Evolutionary conservation across 2,329 filamentous ascomycete genomes (phyloP).

Genomic region (Ceratocystis huliohia): DNA sequence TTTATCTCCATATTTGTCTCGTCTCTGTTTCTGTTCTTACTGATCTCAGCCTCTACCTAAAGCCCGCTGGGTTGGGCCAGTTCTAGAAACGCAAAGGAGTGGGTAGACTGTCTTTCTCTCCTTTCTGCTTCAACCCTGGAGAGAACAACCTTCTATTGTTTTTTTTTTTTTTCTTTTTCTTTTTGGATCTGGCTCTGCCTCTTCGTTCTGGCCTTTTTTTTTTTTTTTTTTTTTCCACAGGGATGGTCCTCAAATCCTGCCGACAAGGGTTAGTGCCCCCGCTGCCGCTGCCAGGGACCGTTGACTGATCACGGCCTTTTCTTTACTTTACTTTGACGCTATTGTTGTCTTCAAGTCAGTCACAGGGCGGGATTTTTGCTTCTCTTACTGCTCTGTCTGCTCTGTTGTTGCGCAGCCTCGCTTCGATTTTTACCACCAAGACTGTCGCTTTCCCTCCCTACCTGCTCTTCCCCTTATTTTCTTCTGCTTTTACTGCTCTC

Average conservation of each 20-base stretch:
- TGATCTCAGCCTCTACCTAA: no score
- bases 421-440: neutral
- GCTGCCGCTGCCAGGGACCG: slow-evolving; percentile 19
- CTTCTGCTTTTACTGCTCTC: neutral
- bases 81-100: no score
- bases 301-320: slow-evolving; percentile 12
- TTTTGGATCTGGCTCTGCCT: neutral
- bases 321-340: slow-evolving; percentile 2
- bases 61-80: no score
- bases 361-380: neutral
- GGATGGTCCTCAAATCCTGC: slow-evolving; percentile 7
- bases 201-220: slow-evolving; percentile 1
- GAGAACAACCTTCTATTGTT: no score
- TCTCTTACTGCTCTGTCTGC: neutral
- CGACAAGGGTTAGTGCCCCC: slow-evolving; percentile 15
- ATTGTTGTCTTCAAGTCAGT: neutral
- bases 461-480: neutral
- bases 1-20: no score
- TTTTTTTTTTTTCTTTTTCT: neutral
- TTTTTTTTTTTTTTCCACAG: neutral
- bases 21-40: no score
- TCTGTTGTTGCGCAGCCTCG: neutral
- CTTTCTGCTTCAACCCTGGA: neutral
- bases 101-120: no score
- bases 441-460: neutral